These are phyloP conservation scores for Verticillium tricorpus DNA, from an alignment of 2,329 filamentous ascomycete genomes.

Conservation along the genomic window DNA sequence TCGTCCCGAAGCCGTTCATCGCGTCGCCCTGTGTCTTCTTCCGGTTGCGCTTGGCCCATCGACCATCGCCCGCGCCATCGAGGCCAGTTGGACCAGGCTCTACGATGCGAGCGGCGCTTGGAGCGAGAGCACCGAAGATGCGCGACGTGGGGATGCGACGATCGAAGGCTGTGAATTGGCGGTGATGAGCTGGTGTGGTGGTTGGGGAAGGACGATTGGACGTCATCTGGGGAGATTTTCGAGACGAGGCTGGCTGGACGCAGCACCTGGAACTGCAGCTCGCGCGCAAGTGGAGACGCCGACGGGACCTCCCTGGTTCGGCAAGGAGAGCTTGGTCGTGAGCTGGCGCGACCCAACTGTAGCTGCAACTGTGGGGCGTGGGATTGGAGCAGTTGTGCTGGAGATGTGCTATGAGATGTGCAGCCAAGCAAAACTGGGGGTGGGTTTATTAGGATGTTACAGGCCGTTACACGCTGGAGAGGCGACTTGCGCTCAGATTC, in stretches of 20 bases:
- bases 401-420: background rate
- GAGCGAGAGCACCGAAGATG: background rate
- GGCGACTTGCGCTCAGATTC: too few species aligned
- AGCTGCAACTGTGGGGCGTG: background rate
- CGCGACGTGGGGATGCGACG: background rate
- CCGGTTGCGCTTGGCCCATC: conserved; percentile 19
- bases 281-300: background rate
- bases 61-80: conserved; percentile 23
- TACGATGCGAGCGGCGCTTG: background rate
- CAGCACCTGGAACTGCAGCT: background rate
- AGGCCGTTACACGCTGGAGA: background rate
- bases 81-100: conserved; percentile 21
- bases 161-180: background rate
- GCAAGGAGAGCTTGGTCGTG: background rate
- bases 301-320: background rate
- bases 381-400: background rate
- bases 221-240: background rate
- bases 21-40: conserved; percentile 17
- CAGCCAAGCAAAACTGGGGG: background rate
- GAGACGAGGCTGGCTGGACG: background rate
- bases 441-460: background rate
- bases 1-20: conserved; percentile 20
- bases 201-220: background rate
- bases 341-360: background rate
- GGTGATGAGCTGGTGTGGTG: background rate